Percentiles rank a stretch among this genome's conserved stretches.
Evolutionary conservation across 257 asterid species (phyloP).

Genomic region (Rauvolfia tetraphylla): DNA sequence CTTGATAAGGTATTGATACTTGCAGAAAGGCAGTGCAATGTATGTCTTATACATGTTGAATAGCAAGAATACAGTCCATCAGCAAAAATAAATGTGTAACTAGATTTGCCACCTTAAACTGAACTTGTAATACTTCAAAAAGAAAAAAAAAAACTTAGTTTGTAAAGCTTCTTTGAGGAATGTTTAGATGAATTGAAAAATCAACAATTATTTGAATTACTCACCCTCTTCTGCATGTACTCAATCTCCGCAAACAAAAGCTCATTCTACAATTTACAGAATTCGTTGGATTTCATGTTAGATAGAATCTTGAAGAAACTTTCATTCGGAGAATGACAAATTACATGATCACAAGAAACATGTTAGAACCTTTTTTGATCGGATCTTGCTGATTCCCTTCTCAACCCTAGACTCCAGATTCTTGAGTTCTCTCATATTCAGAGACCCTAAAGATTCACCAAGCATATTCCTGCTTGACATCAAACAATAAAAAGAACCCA

Average conservation of each 20-base stretch:
- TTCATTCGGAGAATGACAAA: neutral
- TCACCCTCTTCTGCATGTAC: constrained; percentile 91
- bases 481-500: neutral
- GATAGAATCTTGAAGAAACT: neutral
- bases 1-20: too few species aligned
- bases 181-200: neutral
- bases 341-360: too few species aligned
- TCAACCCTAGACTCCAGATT: constrained; percentile 69
- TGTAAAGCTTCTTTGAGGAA: neutral
- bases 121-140: too few species aligned
- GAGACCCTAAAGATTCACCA: constrained; percentile 64
- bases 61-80: too few species aligned
- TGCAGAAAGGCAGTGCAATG: too few species aligned
- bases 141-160: too few species aligned
- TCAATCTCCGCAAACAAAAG: constrained; percentile 86
- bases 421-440: constrained; percentile 54
- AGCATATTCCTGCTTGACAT: constrained; percentile 54
- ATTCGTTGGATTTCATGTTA: neutral
- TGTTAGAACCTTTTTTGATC: constrained; percentile 63
- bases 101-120: too few species aligned
- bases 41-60: too few species aligned
- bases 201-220: neutral
- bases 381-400: constrained; percentile 61
- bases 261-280: constrained; percentile 59
- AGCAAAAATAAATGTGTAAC: too few species aligned